phyloP scores from a whole-genome alignment of 768 basidiomycete genomes.

The Boletus subcaerulescens region DNA sequence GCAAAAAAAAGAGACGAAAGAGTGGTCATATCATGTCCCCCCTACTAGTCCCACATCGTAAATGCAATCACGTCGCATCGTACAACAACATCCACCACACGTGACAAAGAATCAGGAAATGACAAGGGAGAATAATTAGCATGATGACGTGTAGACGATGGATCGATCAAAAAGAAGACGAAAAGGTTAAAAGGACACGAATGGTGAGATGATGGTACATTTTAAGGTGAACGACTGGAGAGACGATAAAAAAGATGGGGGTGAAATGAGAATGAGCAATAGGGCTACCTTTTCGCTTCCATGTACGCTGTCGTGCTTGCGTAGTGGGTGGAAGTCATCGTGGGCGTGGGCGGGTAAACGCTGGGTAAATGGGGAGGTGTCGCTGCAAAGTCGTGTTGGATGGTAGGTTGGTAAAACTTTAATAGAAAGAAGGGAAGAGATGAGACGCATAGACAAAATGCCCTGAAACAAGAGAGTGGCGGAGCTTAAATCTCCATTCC shows the following conservation, averaged over 20 bases:
- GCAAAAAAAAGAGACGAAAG: not conserved
- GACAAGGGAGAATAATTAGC: not conserved
- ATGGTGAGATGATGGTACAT: not conserved
- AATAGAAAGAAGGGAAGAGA: not conserved
- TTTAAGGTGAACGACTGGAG: not conserved
- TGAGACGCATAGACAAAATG: not conserved
- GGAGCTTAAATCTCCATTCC: slow-evolving; percentile 17
- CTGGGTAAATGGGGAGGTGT: not conserved
- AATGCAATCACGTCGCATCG: not conserved
- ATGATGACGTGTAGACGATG: not conserved
- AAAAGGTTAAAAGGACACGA: not conserved
- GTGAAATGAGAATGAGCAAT: not conserved
- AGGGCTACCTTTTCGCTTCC: not conserved
- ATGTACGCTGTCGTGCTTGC: not conserved
- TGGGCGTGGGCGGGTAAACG: too few species aligned
- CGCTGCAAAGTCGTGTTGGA: not conserved
- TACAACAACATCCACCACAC: not conserved
- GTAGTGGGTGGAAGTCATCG: not conserved
- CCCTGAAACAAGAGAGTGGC: not conserved
- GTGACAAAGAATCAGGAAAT: not conserved
- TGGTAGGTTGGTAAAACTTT: not conserved
- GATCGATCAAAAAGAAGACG: not conserved
- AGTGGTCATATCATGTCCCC: not conserved
- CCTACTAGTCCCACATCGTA: not conserved
- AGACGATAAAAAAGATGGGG: not conserved